Percentiles rank a stretch among this genome's conserved stretches.
These are phyloP conservation scores for Centaurea solstitialis DNA, from an alignment of 129 eudicot genomes.

Conservation along the genomic window DNA sequence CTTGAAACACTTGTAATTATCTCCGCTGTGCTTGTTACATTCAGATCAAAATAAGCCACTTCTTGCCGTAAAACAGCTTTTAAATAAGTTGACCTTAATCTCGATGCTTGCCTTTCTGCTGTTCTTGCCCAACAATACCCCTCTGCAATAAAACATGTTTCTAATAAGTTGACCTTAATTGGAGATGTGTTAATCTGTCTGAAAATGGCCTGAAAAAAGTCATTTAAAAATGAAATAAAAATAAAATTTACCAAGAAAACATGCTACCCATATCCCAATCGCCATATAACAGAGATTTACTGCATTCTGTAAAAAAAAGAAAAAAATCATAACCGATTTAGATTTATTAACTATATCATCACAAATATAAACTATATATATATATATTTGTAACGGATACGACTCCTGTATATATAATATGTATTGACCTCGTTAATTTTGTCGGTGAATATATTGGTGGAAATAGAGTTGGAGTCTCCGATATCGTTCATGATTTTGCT, in stretches of 20 bases:
- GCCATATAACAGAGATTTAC: slow-evolving; percentile 45
- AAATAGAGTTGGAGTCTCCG: slow-evolving; percentile 20
- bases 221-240: not conserved
- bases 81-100: slow-evolving; percentile 45
- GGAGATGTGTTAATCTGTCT: no score
- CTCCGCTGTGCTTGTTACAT: slow-evolving; percentile 44
- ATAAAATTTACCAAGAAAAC: slow-evolving; percentile 45
- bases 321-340: not conserved
- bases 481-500: slow-evolving; percentile 46
- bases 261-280: slow-evolving; percentile 30
- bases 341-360: not conserved
- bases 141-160: slow-evolving; percentile 34
- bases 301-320: slow-evolving; percentile 42
- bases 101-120: slow-evolving; percentile 54
- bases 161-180: no score
- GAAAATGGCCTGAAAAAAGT: not conserved
- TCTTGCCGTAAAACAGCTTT: slow-evolving; percentile 63
- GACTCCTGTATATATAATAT: not conserved
- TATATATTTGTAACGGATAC: no score
- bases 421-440: slow-evolving; percentile 34
- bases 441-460: slow-evolving; percentile 10
- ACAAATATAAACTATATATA: not conserved
- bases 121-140: slow-evolving; percentile 62
- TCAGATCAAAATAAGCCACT: slow-evolving; percentile 49
- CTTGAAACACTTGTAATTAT: slow-evolving; percentile 49